phyloP scores from a whole-genome alignment of 805 yeast species.

The Priceomyces medius region DNA sequence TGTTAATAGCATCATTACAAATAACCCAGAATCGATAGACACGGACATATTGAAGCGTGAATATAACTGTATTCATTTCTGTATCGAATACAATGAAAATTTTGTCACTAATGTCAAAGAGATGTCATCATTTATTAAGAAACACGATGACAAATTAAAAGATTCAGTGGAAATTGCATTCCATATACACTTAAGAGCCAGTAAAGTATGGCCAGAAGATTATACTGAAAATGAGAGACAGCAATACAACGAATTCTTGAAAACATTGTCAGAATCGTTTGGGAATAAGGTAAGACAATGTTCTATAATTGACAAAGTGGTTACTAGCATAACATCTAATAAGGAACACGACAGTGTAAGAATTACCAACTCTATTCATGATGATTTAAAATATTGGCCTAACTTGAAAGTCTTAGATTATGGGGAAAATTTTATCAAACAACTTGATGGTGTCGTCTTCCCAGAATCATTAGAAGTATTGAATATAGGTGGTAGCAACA shows the following conservation, averaged over 20 bases:
- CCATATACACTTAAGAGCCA: slow-evolving; percentile 34
- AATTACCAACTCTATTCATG: slow-evolving; percentile 37
- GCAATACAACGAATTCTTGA: slow-evolving; percentile 25
- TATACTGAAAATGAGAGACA: slow-evolving; percentile 23
- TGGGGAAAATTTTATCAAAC: slow-evolving; percentile 35
- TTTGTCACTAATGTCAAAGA: slow-evolving; percentile 24
- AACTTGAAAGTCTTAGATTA: slow-evolving; percentile 35
- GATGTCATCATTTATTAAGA: slow-evolving; percentile 20
- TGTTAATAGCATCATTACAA: not conserved
- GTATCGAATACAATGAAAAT: slow-evolving; percentile 31
- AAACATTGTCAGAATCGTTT: slow-evolving; percentile 18
- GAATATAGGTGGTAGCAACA: slow-evolving; percentile 40
- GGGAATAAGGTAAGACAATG: slow-evolving; percentile 34
- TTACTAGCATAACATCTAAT: slow-evolving; percentile 29
- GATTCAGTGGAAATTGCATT: slow-evolving; percentile 25
- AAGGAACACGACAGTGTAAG: slow-evolving; percentile 31
- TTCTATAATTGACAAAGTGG: slow-evolving; percentile 39
- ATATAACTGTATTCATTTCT: slow-evolving; percentile 25
- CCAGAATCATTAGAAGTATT: slow-evolving; percentile 38
- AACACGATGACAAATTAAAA: slow-evolving; percentile 15
- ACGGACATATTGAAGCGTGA: slow-evolving; percentile 6
- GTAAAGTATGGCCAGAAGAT: slow-evolving; percentile 29
- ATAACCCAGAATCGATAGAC: not conserved
- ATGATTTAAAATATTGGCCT: slow-evolving; percentile 35
- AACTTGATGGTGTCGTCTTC: slow-evolving; percentile 39